Evolutionary conservation across 345 rosid species (phyloP), one percentile per base, ranked within the genome.

Genomic region (Moringa oleifera): DNA sequence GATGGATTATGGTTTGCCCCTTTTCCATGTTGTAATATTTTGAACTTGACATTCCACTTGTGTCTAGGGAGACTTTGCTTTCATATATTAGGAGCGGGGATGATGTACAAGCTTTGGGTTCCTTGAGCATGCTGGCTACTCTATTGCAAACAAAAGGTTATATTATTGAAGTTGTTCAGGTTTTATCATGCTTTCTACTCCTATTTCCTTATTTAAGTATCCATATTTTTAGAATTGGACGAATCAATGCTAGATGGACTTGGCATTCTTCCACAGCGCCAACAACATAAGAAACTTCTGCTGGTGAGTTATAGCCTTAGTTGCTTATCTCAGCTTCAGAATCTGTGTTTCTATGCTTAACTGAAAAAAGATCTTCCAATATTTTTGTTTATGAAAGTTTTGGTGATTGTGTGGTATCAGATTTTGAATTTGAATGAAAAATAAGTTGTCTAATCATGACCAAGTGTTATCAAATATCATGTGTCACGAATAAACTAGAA

Each of bases 261-360:
- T 74, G 99, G 99, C 65, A 89, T 95, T 80, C 96, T 95, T 68
- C 99, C 99, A 50, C 97, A 87, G 63, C 90, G 95, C 65, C 85
- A 95, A 78, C 91, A 91, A 61, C 96, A 95, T 67, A 95, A 91
- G 81, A 91, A 95, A 61, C 91, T 85, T 70, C 74, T 95, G 78
- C 79, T 89, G 82, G 99, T 91, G 75, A 76, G 88, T 74, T 53
- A 45, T 64, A 41, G 61, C 65, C 67, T 37, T 60, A 57, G 49
- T 67, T 55, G 18, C 36, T 23, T 50, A 60, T 55, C 51, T 64
- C 25, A 51, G 54, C 57, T 64, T 56, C 20, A 24, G 19, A 49
- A 53, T 45, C 9, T 49, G 37, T 25, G 13, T 57, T 22, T 37
- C 47, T 41, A 15, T 41, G 47, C 17, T 41, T 33, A 33, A 33